phyloP scores from a whole-genome alignment of 2,329 filamentous ascomycete species.

The Thelonectria blattea region DNA sequence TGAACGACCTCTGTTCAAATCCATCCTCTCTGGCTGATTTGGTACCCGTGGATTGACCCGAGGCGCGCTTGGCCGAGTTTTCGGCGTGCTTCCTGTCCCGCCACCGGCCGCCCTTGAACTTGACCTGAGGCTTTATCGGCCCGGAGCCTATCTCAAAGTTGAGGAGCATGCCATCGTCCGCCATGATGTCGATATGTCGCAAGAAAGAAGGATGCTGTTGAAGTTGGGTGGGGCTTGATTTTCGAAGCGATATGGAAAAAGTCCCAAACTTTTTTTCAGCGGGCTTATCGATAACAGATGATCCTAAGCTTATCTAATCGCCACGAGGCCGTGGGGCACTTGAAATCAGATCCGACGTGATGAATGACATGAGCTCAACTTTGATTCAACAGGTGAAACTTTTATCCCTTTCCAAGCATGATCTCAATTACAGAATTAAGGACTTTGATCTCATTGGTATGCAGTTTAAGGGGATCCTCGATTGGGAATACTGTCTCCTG shows the following conservation, averaged over 20 bases:
- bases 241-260: constrained; percentile 26
- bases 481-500: neutral
- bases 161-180: constrained; percentile 92
- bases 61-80: constrained; percentile 41
- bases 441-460: too few species aligned
- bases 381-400: neutral
- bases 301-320: constrained; percentile 23
- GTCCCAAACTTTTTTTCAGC: constrained; percentile 28
- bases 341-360: neutral
- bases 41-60: constrained; percentile 27
- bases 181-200: constrained; percentile 61
- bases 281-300: constrained; percentile 34
- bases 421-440: too few species aligned
- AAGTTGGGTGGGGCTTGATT: constrained; percentile 30
- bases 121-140: constrained; percentile 65
- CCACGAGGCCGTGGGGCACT: neutral
- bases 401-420: neutral
- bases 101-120: constrained; percentile 92
- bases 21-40: constrained; percentile 31
- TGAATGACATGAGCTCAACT: neutral
- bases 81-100: constrained; percentile 80
- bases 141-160: constrained; percentile 83
- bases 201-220: constrained; percentile 19
- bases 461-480: too few species aligned
- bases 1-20: constrained; percentile 46